Base-by-base conservation (phyloP, 192 early-diverging fungal genomes). In the Diversispora eburnea region DNA sequence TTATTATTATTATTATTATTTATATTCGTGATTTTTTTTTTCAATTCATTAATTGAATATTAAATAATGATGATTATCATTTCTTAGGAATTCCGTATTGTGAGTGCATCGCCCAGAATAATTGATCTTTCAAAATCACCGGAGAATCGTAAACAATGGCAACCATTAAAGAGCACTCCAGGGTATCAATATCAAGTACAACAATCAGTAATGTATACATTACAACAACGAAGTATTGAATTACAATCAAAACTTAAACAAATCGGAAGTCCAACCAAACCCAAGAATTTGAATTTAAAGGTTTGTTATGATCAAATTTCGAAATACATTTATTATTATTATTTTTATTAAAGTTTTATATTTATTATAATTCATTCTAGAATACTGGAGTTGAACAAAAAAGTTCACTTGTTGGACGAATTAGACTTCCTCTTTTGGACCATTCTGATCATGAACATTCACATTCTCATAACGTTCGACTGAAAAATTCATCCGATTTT, bases 131-230 rank as follows among this genome's bases (percentile, higher is more conserved):
- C 78, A 8, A 80, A 77, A 58, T 55, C 77, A 17, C 58, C 61
- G 49, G 65, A 59, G 10, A 20, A 20, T 15, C 76, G 77, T 60
- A 74, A 75, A 33, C 55, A 79, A 47, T 88, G 86, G 86, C 81
- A 80, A 45, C 79, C 83, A n/a, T 75, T 74, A 41, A 78, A 79
- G 49, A 80, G 74, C 3, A 61, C 68, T 17, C 83, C 86, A 8
- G 80, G 79, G 39, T 88, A 82, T 74, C 85, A 88, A 33, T 88
- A 84, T 73, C 84, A 85, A 60, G 74, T 77, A 47, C 84, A 88
- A 48, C 86, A 86, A 65, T 80, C 83, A 20, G 82, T 83, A 1
- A 56, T 88, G 19, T 67, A 84, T 58, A 88, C 84, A 19, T 76
- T 88, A 42, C 82, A 86, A 46, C 74, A 83, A 65, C 76, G 86